Evolutionary conservation across 768 basidiomycete genomes (phyloP).

Genomic region (Leccinum subtestaceum): DNA sequence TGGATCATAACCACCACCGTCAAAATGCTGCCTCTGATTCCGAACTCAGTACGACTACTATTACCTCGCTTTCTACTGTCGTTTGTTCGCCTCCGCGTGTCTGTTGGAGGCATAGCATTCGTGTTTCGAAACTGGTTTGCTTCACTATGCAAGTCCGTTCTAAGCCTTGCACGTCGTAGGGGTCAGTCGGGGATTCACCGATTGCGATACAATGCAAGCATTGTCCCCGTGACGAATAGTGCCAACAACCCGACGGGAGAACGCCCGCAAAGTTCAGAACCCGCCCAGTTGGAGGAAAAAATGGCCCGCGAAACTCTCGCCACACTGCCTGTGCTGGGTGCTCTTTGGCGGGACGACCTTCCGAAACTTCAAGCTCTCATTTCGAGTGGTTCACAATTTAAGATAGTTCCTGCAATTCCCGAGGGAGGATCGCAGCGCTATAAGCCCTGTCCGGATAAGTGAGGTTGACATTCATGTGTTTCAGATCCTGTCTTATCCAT

Average conservation of each 20-base stretch:
- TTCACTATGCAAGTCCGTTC: conserved; percentile 4
- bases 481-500: neutral
- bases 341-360: neutral
- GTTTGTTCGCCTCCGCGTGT: neutral
- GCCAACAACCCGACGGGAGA: neutral
- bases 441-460: neutral
- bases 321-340: neutral
- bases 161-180: neutral
- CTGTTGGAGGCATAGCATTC: neutral
- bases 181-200: neutral
- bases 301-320: neutral
- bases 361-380: neutral
- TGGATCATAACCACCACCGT: neutral
- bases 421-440: conserved; percentile 15
- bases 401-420: neutral
- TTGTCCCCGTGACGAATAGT: neutral
- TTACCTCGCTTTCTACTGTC: neutral
- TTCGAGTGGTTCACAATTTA: neutral
- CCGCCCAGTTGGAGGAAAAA: neutral
- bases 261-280: neutral
- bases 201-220: neutral
- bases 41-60: neutral
- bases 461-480: neutral
- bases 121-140: neutral
- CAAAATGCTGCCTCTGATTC: neutral